Evolutionary conservation across 495 filamentous ascomycete genomes (phyloP), one percentile per base, ranked within the genome.

Genomic region (Talaromyces nanjingensis): DNA sequence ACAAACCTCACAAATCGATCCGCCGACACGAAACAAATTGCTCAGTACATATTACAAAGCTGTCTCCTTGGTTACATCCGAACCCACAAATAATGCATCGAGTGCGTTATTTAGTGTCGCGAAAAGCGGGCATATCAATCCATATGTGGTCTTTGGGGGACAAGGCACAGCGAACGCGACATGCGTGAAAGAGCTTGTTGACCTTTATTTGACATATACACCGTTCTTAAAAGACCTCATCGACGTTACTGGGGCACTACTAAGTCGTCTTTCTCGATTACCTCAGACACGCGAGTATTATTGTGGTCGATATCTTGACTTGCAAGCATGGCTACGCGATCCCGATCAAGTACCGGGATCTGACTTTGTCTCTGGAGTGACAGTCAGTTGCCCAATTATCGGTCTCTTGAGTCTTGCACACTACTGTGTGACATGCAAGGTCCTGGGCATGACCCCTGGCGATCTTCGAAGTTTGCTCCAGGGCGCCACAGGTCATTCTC

Each of bases 1-100:
- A 31, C 87, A 91, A 29, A 83, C 83, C 9, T 81, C 97, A 4
- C 92, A 93, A 0, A 93, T 94, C 63, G 96, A 96, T 66, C 82
- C 87, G 52, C 78, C 85, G 61, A 98, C 97, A 80, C 96, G 96
- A 79, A 83, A 91, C 39, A 81, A 89, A 66, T 91, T 94, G 7
- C 87, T 97, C 7, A 82, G 84, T 70, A 86, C 88, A 72, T 98
- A 98, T 81, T 97, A 94, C 70, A 45, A 45, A 45, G 42, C 42
- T 18, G 42, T 45, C 6, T n/a, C n/a, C n/a, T 6, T 45, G 16
- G n/a, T 45, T 45, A 45, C 42, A n/a, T 45, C 42, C 1, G 42
- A 45, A 11, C n/a, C 16, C 42, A 45, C 42, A 45, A 45, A 45
- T n/a, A n/a, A 5, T 45, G 14, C 16, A 16, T n/a, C 42, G 3